Evolutionary conservation across 306 rosid genomes (phyloP).

Genomic region (Vicia faba): DNA sequence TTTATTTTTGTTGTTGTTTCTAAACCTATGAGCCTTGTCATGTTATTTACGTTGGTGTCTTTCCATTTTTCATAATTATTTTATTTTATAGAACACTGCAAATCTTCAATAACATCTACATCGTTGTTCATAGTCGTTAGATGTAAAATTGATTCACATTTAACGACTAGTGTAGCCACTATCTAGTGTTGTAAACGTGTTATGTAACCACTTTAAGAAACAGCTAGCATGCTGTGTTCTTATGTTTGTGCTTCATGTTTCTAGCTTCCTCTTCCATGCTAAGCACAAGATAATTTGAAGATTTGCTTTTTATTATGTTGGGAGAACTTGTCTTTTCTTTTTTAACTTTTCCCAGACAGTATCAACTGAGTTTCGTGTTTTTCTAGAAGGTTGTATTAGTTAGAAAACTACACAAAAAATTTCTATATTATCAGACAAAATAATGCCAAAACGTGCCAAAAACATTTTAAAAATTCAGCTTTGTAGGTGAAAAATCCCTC

Average conservation of each 20-base stretch:
- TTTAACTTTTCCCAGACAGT: background rate
- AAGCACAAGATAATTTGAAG: conserved; percentile 7
- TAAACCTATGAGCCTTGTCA: background rate
- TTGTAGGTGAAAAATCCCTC: too few species aligned
- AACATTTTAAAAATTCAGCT: too few species aligned
- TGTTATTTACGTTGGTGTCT: conserved; percentile 7
- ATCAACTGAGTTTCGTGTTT: conserved; percentile 29
- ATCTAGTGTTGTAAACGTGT: conserved; percentile 34
- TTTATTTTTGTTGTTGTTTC: background rate
- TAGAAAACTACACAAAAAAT: too few species aligned
- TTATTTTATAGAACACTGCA: background rate
- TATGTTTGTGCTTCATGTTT: conserved; percentile 29
- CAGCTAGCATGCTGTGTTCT: conserved; percentile 26
- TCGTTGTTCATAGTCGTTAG: background rate
- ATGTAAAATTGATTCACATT: background rate
- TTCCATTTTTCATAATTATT: background rate
- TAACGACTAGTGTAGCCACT: conserved; percentile 12
- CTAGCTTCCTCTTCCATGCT: conserved; percentile 15
- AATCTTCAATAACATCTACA: background rate
- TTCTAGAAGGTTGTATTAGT: too few species aligned
- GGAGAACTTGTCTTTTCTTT: conserved; percentile 14
- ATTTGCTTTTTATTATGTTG: conserved; percentile 16
- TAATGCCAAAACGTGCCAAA: too few species aligned
- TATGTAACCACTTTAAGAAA: conserved; percentile 31
- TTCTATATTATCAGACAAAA: too few species aligned